Conservation (phyloP, 1,284 basidiomycete genomes). For the Trametes hirsuta region DNA sequence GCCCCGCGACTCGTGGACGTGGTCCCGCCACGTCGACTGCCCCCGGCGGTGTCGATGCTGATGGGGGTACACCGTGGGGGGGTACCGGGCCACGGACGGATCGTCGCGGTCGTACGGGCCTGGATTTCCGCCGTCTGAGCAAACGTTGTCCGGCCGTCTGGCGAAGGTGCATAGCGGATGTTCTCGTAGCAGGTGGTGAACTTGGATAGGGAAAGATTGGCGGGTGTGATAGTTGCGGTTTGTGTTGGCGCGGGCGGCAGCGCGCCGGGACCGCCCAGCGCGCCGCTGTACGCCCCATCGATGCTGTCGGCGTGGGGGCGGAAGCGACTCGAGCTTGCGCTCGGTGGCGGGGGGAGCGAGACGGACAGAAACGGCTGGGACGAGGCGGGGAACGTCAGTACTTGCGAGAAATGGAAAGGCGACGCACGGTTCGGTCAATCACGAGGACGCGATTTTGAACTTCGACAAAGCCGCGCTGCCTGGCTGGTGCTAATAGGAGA, state of each 20-base stretch:
- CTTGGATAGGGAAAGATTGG: conserved; percentile 89
- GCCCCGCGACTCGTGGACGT: conserved; percentile 29
- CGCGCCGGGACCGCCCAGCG: conserved; percentile 34
- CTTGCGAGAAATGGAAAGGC: too few species aligned
- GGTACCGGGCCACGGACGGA: conserved; percentile 26
- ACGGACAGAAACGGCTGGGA: conserved; percentile 33
- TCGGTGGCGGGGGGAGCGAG: conserved; percentile 34
- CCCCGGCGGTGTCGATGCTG: conserved; percentile 28
- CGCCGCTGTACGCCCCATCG: conserved; percentile 36
- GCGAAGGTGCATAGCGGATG: conserved; percentile 81
- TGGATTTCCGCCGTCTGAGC: conserved; percentile 85
- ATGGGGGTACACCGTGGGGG: conserved; percentile 16
- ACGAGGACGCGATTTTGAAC: too few species aligned
- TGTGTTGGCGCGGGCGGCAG: conserved; percentile 57
- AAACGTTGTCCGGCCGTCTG: conserved; percentile 65
- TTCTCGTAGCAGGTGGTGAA: conserved; percentile 89
- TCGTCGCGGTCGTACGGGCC: conserved; percentile 60
- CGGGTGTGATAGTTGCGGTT: conserved; percentile 82
- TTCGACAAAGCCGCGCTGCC: too few species aligned
- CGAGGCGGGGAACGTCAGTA: too few species aligned
- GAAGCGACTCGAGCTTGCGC: conserved; percentile 36
- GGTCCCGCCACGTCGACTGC: conserved; percentile 28
- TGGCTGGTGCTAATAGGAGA: too few species aligned
- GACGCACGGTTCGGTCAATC: too few species aligned
- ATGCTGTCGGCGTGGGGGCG: conserved; percentile 46